Percentiles rank a stretch among this genome's conserved stretches.
Conservation (phyloP, 2,329 filamentous ascomycete species). For the Nannizziopsis arthrosporioides region DNA sequence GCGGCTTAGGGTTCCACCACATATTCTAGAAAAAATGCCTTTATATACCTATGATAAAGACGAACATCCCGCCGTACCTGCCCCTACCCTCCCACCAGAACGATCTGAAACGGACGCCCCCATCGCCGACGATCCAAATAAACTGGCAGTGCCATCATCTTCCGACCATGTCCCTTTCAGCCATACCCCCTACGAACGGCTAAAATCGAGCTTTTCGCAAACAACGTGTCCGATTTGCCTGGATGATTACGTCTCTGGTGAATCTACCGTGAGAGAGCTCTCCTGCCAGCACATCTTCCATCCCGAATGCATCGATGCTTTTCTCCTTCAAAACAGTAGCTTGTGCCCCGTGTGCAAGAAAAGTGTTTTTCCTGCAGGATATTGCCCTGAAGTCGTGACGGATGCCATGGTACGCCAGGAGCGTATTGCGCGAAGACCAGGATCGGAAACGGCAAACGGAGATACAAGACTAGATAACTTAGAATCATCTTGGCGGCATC, state of each 20-base stretch:
- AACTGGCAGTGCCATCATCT: not conserved
- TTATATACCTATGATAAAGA: constrained; percentile 57
- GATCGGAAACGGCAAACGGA: not conserved
- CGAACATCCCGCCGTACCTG: constrained; percentile 2
- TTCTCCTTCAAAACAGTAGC: constrained; percentile 65
- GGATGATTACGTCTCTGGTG: constrained; percentile 59
- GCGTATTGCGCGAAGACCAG: constrained; percentile 36
- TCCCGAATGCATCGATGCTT: constrained; percentile 78
- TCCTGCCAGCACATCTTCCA: constrained; percentile 91
- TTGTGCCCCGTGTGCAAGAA: constrained; percentile 87
- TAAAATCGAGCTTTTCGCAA: constrained; percentile 43
- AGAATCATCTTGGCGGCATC: not conserved
- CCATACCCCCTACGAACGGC: not conserved
- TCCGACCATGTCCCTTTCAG: not conserved
- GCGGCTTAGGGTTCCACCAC: constrained; percentile 60
- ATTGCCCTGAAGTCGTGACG: constrained; percentile 57
- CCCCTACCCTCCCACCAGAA: not conserved
- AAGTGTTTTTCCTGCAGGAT: constrained; percentile 59
- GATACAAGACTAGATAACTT: not conserved
- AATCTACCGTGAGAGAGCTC: constrained; percentile 68
- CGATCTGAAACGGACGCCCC: not conserved
- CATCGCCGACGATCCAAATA: not conserved
- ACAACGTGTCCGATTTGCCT: constrained; percentile 84
- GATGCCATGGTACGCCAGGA: constrained; percentile 80
- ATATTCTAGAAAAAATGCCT: constrained; percentile 62